phyloP scores from a whole-genome alignment of 2,329 filamentous ascomycete species.

The Cordyceps militaris region DNA sequence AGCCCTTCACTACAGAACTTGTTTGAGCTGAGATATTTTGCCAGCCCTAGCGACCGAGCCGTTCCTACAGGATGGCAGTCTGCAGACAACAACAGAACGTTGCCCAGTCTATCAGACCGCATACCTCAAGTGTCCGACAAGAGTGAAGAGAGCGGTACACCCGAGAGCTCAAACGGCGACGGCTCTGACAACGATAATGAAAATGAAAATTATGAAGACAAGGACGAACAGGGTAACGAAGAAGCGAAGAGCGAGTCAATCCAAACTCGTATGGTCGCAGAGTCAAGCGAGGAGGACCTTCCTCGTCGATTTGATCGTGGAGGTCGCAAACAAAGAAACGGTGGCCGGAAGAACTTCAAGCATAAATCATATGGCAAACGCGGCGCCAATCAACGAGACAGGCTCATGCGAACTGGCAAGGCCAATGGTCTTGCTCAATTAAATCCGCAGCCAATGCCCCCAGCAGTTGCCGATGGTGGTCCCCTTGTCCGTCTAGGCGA shows the following conservation, averaged over 20 bases:
- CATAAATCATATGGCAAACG: conserved; percentile 43
- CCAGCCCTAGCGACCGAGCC: conserved; percentile 42
- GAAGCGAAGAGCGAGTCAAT: conserved; percentile 28
- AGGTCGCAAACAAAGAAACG: conserved; percentile 16
- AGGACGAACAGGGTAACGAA: conserved; percentile 42
- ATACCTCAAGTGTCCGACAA: conserved; percentile 34
- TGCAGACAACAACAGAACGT: conserved; percentile 51
- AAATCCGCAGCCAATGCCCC: conserved; percentile 31
- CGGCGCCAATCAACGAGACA: conserved; percentile 40
- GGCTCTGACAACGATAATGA: conserved; percentile 46
- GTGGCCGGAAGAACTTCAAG: conserved; percentile 42
- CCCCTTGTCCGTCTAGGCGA: conserved; percentile 75
- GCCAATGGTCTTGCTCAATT: conserved; percentile 25
- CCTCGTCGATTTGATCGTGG: conserved; percentile 13
- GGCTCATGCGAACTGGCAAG: conserved; percentile 32
- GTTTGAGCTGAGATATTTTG: conserved; percentile 68
- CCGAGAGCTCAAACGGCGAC: conserved; percentile 37
- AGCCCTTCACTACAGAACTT: conserved; percentile 58
- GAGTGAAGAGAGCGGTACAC: conserved; percentile 39
- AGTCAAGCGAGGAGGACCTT: conserved; percentile 50
- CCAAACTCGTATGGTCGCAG: conserved; percentile 51
- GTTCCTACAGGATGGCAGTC: conserved; percentile 65
- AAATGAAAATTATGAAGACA: conserved; percentile 37
- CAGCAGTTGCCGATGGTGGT: conserved; percentile 40
- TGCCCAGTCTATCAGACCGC: conserved; percentile 45